Evolutionary conservation across 345 rosid genomes (phyloP).

Genomic region (Carallia pectinifolia): DNA sequence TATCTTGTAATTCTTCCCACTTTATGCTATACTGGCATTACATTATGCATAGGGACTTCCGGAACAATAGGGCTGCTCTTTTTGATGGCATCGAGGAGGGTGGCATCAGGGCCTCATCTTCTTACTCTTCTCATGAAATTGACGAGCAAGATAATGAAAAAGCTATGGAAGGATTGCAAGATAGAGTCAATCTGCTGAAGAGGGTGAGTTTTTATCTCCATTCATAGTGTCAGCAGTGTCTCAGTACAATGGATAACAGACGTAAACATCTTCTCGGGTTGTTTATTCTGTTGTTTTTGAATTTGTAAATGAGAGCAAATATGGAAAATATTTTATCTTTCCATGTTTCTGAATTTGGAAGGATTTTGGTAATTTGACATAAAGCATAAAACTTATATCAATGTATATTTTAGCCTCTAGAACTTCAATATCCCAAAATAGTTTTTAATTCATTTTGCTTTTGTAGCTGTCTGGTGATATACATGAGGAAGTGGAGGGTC

Average conservation of each 20-base stretch:
- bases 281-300: too few species aligned
- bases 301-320: neutral
- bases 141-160: conserved; percentile 90
- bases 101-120: conserved; percentile 85
- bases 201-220: conserved; percentile 49
- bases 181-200: conserved; percentile 78
- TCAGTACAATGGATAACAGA: neutral
- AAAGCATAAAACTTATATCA: neutral
- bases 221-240: neutral
- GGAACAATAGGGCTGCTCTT: conserved; percentile 62
- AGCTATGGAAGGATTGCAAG: conserved; percentile 93
- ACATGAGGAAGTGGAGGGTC: conserved; percentile 86
- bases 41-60: conserved; percentile 55
- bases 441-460: conserved; percentile 10
- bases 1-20: conserved; percentile 1
- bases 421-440: neutral
- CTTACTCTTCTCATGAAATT: conserved; percentile 82
- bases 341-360: conserved; percentile 1
- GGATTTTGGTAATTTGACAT: neutral
- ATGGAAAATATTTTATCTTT: too few species aligned
- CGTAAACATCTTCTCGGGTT: neutral
- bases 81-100: conserved; percentile 97
- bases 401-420: neutral
- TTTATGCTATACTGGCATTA: neutral
- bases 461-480: conserved; percentile 83